Evolutionary conservation across 768 basidiomycete species (phyloP).

Genomic region (Scleroderma citrinum): DNA sequence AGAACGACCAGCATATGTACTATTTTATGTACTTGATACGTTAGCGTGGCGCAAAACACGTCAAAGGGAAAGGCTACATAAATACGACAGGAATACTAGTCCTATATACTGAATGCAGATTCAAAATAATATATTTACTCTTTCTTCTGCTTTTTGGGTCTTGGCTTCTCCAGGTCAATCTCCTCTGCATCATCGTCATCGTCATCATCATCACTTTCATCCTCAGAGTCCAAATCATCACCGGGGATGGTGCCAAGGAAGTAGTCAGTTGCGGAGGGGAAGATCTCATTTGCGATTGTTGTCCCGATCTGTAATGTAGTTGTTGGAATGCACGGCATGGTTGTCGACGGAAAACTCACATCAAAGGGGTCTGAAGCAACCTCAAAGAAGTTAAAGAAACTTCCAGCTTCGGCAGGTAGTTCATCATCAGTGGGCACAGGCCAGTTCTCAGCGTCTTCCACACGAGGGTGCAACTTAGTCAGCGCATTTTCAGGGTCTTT

Average conservation of each 20-base stretch:
- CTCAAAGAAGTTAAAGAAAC: constrained; percentile 89
- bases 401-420: constrained; percentile 71
- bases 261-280: constrained; percentile 75
- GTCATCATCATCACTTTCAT: constrained; percentile 59
- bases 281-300: constrained; percentile 69
- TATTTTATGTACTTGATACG: neutral
- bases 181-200: constrained; percentile 79
- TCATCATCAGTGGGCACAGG: no score
- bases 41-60: constrained; percentile 4
- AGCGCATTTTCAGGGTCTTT: constrained; percentile 72
- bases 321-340: neutral
- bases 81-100: constrained; percentile 18
- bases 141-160: constrained; percentile 63
- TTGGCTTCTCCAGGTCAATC: constrained; percentile 84
- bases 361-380: constrained; percentile 57
- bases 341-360: constrained; percentile 36
- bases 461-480: constrained; percentile 72
- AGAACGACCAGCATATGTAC: constrained; percentile 1
- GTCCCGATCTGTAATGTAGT: constrained; percentile 52
- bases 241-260: constrained; percentile 65
- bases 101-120: constrained; percentile 6
- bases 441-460: constrained; percentile 50
- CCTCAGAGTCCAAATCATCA: constrained; percentile 59
- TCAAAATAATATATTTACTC: constrained; percentile 17
- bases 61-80: constrained; percentile 19